Evolutionary conservation across 2,329 filamentous ascomycete genomes (phyloP).

Genomic region (Trichophyton schoenleinii): DNA sequence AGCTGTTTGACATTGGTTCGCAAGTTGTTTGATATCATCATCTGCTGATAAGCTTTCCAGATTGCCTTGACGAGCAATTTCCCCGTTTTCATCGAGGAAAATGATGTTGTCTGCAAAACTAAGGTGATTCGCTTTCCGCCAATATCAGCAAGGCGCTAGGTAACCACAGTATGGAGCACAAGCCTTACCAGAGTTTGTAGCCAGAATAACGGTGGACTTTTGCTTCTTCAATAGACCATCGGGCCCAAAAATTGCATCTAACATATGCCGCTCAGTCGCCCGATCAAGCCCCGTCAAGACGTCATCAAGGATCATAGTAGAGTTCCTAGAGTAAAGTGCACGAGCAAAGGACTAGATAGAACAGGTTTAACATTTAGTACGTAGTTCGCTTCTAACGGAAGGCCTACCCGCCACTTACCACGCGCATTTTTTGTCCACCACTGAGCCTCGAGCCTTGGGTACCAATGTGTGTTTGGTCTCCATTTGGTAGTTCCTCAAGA

Average conservation of each 20-base stretch:
- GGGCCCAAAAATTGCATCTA: constrained; percentile 47
- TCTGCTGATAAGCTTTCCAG: background rate
- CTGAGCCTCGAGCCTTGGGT: constrained; percentile 51
- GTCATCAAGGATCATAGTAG: background rate
- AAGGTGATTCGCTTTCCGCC: background rate
- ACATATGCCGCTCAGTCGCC: constrained; percentile 49
- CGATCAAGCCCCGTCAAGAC: background rate
- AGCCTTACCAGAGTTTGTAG: constrained; percentile 64
- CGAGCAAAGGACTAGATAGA: background rate
- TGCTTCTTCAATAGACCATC: constrained; percentile 64
- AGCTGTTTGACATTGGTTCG: background rate
- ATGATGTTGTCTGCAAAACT: constrained; percentile 5
- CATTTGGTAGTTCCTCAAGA: constrained; percentile 50
- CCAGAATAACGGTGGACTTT: constrained; percentile 66
- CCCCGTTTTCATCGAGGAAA: background rate
- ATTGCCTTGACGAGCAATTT: background rate
- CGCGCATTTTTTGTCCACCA: constrained; percentile 50
- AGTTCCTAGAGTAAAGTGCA: constrained; percentile 1
- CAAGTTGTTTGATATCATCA: background rate
- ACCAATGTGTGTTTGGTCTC: constrained; percentile 49
- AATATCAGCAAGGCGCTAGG: constrained; percentile 35
- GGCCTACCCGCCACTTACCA: constrained; percentile 43
- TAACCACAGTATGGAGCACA: constrained; percentile 53
- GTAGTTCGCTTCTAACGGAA: no score
- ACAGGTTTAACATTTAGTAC: no score